Evolutionary conservation across 2,329 filamentous ascomycete genomes (phyloP), one percentile per base, ranked within the genome.

Genomic region (Ophioceras dolichostomum): DNA sequence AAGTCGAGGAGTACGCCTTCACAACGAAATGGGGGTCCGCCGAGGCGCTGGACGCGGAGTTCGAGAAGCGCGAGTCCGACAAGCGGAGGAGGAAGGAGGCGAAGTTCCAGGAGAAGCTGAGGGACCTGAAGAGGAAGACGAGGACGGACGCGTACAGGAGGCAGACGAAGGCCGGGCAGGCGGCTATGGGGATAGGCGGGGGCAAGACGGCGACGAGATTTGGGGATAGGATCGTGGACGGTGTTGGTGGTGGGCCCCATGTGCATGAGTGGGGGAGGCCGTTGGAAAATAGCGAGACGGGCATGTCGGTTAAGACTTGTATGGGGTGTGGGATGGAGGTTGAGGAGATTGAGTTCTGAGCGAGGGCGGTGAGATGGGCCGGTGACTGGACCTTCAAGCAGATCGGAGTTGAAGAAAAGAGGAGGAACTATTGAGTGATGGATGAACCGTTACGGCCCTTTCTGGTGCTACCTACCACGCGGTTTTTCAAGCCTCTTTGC

Each of bases 1-100:
- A 98, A 54, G 84, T 98, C 2, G 91, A 98, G 54, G 86, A 87
- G 39, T 95, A 95, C 53, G 91, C 89, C 0, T 80, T 96, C 49
- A 76, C 70, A 1, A 77, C 76, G 45, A 95, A 95, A 62, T 98
- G 91, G 91, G 91, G 91, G 0, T 86, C 81, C 0, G 61, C 83
- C 0, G 87, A 91, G 52, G 83, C 79, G 0, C 62, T 96, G 4
- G 91, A 96, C 53, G 84, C 73, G 5, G 89, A 96, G 60, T 96
- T 91, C 49, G 84, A 83, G 56, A 74, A 74, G 43, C 72, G 89
- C 14, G 79, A 87, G 53, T 61, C 64, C 3, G 81, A 91, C 38
- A 87, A 86, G 59, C 94, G 94, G 61, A 73, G 70, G 34, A 69
- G 86, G 37, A 94, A 94, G 52, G 88, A 95, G 56, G 78, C 79